Conservation (phyloP, 2,329 filamentous ascomycete species). For the Periglandula ipomoeae region DNA sequence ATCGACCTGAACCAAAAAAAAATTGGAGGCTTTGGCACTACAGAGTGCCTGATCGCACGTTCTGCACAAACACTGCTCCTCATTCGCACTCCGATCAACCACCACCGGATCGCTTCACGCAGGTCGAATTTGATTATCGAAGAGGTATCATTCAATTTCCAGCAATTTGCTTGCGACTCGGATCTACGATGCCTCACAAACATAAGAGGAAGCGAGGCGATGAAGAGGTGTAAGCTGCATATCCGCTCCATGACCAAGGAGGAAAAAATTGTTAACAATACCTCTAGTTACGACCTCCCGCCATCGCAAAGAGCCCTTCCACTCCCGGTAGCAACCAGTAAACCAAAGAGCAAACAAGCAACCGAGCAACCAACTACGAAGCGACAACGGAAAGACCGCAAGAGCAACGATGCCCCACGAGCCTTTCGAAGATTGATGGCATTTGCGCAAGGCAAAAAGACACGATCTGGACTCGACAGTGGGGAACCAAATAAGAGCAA, state of each 20-base stretch:
- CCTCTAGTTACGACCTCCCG: slow-evolving; percentile 39
- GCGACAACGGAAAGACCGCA: slow-evolving; percentile 35
- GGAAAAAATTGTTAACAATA: slow-evolving; percentile 9
- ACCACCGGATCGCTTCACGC: too few species aligned
- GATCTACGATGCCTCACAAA: slow-evolving; percentile 67
- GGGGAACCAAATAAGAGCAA: slow-evolving; percentile 32
- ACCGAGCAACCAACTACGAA: slow-evolving; percentile 32
- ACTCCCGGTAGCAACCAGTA: slow-evolving; percentile 34
- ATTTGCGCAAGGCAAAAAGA: slow-evolving; percentile 50
- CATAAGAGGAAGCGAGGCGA: slow-evolving; percentile 60
- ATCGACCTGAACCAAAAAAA: too few species aligned
- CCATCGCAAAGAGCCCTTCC: slow-evolving; percentile 39
- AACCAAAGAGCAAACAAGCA: slow-evolving; percentile 17
- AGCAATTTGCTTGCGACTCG: too few species aligned
- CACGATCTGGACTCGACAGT: slow-evolving; percentile 60
- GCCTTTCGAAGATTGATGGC: slow-evolving; percentile 84
- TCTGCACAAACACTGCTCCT: too few species aligned
- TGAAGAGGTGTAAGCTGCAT: slow-evolving; percentile 37
- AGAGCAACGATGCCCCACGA: slow-evolving; percentile 69
- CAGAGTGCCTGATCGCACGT: too few species aligned
- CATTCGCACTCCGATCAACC: slow-evolving; percentile 8
- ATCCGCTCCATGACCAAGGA: background rate
- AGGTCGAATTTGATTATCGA: too few species aligned
- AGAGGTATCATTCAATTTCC: too few species aligned
- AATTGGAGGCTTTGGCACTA: too few species aligned